Base-by-base conservation (phyloP, 805 yeast genomes). In the Kockiozyma suomiensis region DNA sequence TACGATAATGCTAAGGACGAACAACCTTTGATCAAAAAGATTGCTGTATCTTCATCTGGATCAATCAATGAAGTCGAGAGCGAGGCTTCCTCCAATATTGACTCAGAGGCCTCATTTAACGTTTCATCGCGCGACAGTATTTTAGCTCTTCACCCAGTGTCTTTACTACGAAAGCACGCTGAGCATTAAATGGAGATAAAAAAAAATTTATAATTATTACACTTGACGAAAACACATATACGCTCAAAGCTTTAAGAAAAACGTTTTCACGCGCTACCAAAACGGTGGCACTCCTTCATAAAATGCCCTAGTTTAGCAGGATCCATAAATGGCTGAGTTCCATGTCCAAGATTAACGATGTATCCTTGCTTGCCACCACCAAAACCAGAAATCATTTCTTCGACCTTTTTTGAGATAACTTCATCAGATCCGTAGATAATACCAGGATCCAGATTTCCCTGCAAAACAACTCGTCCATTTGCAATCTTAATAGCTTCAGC, bases 391-490 rank as follows among this genome's bases (percentile, higher is more conserved):
- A 94, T 87, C 99, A 94, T 94, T 65, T 80, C 81, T 75, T 88
- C 88, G 17, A 89, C 96, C 76, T 91, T 91, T 63, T 79, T 74
- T 21, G 93, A 78, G 68, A 94, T 94, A 35, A 81, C 79, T 73
- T 88, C 97, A 57, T 86, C 83, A 2, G 94, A 80, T 15, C 99
- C 99, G 73, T 94, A 94, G 72, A 93, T 91, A 58, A 82, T 85
- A 66, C 98, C 97, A 1, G 99, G 99, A 70, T 94, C 99, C 59
- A 94, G 76, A 74, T 94, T 94, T 56, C 99, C 99, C 77, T 94
- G 99, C 69, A 94, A 78, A 4, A 90, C 82, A 50, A 89, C 90
- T 74, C 97, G 82, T 37, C 88, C 90, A 25, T 83, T 80, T 63
- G 84, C 85, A 13, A 86, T 80, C 70, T 83, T 81, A 26, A 88